Conservation (phyloP, 345 rosid species). For the Citrus medica region DNA sequence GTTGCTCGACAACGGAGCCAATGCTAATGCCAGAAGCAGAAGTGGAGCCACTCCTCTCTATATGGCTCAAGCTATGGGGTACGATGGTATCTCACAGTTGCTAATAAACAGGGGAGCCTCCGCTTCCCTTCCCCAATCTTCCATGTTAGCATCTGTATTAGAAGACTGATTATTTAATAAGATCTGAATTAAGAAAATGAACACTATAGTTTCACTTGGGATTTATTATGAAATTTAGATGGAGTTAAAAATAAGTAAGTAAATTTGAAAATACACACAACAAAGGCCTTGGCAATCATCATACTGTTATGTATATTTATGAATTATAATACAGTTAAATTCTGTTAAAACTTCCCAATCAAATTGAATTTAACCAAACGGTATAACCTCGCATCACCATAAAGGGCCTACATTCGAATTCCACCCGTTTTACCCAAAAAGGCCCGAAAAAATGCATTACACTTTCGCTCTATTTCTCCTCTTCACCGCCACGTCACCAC, state of each 20-base stretch:
- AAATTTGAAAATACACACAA: not conserved
- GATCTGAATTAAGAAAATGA: not conserved
- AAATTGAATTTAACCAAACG: not conserved
- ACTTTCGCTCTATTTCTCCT: slow-evolving; percentile 2
- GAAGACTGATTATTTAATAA: not conserved
- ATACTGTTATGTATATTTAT: not conserved
- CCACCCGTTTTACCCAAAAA: not conserved
- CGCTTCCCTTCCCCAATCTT: not conserved
- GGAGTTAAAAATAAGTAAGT: too few relatives aligned
- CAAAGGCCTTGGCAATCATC: not conserved
- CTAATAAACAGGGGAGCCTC: slow-evolving; percentile 27
- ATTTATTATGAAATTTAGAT: too few relatives aligned
- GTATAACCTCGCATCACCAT: not conserved
- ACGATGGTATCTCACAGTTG: slow-evolving; percentile 22
- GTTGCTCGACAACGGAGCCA: slow-evolving; percentile 39
- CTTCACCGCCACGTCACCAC: slow-evolving; percentile 16
- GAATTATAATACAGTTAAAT: too few relatives aligned
- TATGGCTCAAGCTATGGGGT: slow-evolving; percentile 38
- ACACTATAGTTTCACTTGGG: not conserved
- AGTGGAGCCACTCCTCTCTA: slow-evolving; percentile 38
- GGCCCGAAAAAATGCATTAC: not conserved
- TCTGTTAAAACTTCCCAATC: not conserved
- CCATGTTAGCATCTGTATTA: not conserved
- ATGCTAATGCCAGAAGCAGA: slow-evolving; percentile 30
- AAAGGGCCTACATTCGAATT: not conserved